These are phyloP conservation scores for Ascocoryne sarcoides DNA, from an alignment of 2,329 filamentous ascomycete species.

Conservation along the genomic window DNA sequence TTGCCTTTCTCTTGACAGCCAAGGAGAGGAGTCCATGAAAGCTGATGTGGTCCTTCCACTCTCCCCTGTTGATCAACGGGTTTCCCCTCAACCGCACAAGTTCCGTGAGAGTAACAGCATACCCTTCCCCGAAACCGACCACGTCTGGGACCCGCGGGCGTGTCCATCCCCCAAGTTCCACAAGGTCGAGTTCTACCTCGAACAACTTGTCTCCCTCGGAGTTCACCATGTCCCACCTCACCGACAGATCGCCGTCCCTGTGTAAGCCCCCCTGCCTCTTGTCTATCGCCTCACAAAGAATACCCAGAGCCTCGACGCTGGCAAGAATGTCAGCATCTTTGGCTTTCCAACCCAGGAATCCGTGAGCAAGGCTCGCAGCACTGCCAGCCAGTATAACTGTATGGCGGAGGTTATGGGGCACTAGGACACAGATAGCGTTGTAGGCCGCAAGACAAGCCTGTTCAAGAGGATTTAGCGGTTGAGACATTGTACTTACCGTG, in stretches of 20 bases:
- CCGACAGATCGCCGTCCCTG: background rate
- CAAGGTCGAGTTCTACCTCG: background rate
- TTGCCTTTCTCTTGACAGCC: background rate
- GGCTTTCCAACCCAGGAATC: background rate
- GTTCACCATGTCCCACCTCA: slow-evolving; percentile 2
- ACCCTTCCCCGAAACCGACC: slow-evolving; percentile 4
- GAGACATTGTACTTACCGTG: background rate
- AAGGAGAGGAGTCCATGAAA: background rate
- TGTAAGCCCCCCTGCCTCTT: slow-evolving; percentile 4
- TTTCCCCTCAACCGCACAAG: slow-evolving; percentile 2
- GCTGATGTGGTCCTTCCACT: background rate
- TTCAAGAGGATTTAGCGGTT: background rate
- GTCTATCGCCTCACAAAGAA: background rate
- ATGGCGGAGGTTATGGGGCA: slow-evolving; percentile 1
- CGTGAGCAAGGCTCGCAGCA: slow-evolving; percentile 2
- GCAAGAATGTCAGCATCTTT: slow-evolving; percentile 2
- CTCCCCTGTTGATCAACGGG: background rate
- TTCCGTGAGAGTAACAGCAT: slow-evolving; percentile 1
- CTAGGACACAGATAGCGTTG: background rate
- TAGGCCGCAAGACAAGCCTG: background rate
- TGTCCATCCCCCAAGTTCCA: background rate
- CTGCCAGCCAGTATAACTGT: slow-evolving; percentile 2
- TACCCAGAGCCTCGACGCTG: background rate
- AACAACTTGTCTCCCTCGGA: background rate
- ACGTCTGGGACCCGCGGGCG: background rate